These are phyloP conservation scores for Phytophthora pseudosyringae DNA, from an alignment of 352 stramenopile genomes.

Conservation along the genomic window DNA sequence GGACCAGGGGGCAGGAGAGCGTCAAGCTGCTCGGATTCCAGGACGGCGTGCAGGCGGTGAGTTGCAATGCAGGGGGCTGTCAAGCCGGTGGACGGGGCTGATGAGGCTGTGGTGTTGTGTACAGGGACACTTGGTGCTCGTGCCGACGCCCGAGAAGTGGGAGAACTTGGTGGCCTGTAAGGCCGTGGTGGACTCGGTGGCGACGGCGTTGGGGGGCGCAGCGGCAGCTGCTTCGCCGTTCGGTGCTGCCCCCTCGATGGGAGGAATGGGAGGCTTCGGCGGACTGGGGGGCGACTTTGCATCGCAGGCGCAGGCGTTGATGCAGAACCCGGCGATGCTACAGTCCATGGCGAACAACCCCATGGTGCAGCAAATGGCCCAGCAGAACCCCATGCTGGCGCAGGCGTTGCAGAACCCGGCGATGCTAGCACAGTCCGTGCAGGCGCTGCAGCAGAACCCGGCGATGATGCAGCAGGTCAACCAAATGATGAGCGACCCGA, in stretches of 20 bases:
- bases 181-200: constrained; percentile 65
- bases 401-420: constrained; percentile 82
- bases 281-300: constrained; percentile 49
- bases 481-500: constrained; percentile 84
- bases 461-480: constrained; percentile 83
- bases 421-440: constrained; percentile 69
- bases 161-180: constrained; percentile 74
- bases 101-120: not conserved
- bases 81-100: not conserved
- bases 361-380: constrained; percentile 83
- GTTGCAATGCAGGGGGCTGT: constrained; percentile 1
- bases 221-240: constrained; percentile 14
- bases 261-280: constrained; percentile 22
- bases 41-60: constrained; percentile 68
- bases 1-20: constrained; percentile 59
- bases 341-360: constrained; percentile 73
- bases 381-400: constrained; percentile 79
- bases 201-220: constrained; percentile 14
- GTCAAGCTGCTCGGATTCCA: constrained; percentile 76
- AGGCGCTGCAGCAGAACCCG: constrained; percentile 78
- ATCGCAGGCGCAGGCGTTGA: constrained; percentile 63
- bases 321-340: constrained; percentile 79
- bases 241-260: constrained; percentile 25
- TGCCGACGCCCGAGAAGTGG: constrained; percentile 77
- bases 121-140: constrained; percentile 69